Base-by-base conservation (phyloP, 2,329 filamentous ascomycete species). In the Colletotrichum musae region DNA sequence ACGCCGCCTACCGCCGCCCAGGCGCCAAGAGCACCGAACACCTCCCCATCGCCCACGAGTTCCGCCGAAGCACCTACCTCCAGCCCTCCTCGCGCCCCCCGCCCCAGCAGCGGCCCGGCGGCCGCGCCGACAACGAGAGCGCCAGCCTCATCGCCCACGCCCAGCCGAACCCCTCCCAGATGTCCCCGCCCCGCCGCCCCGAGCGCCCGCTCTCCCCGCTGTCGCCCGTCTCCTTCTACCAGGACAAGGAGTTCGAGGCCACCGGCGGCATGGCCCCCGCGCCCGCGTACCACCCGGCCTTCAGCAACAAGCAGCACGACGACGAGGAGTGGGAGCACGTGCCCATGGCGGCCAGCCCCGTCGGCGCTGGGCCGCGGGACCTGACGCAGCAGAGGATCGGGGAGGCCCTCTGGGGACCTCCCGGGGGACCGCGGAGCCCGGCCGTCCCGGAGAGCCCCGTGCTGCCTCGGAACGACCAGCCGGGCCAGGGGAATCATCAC, bases 61-160 rank as follows among this genome's bases (percentile, higher is more conserved):
- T 82, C 70, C 79, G 81, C 54, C 76, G 78, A 50, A 79, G 76
- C 68, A 75, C 65, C 56, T 75, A 45, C 72, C 71, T 45, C 60
- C 59, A 70, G 21, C 64, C 71, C 39, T 32, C 28, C 28, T 70
- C 73, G 16, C 66, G 72, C 65, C 60, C 75, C 65, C 60, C 75
- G 18, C 39, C 68, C 65, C 45, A 74, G 65, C 45, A 74, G 65
- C 67, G 67, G 5, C 67, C 67, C 10, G 24, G 45, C 13, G 62
- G 45, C 13, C 67, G 67, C 63, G 43, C 36, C 16, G 71, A 72
- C 28, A 81, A 82, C 21, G 82, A 87, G 75, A 82, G 78, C 41
- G 79, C 78, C 4, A 84, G 83, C 2, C 79, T 87, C 39, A 83
- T 86, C 64, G 80, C 81, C 2, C 63, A 79, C 56, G 77, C 77